Conservation (phyloP, 345 rosid genomes). For the Melaleuca alternifolia region DNA sequence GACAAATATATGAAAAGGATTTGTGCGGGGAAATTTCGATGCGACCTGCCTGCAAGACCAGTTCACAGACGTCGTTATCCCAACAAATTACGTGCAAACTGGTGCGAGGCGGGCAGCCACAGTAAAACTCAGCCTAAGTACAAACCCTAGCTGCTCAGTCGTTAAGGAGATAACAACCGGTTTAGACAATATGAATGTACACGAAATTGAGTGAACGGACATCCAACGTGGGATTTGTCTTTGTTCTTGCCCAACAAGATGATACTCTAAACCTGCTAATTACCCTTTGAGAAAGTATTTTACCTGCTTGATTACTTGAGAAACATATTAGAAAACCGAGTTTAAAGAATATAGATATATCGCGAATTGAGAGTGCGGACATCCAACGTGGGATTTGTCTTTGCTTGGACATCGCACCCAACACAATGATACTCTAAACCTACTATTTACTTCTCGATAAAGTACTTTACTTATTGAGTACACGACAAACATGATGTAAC, state of each 20-base stretch:
- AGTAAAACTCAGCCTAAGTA: background rate
- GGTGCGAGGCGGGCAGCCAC: background rate
- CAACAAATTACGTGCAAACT: background rate
- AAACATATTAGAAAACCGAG: background rate
- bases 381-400: background rate
- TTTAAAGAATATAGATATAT: background rate
- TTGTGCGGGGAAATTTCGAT: background rate
- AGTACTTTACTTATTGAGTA: background rate
- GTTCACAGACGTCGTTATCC: background rate
- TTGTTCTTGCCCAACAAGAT: background rate
- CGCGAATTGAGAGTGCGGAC: background rate
- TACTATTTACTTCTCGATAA: background rate
- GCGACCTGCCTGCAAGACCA: background rate
- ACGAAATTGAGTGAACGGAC: background rate
- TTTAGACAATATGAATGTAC: background rate
- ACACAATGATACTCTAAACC: background rate
- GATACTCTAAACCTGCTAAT: background rate
- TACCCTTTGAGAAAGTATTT: background rate
- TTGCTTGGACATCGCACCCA: background rate
- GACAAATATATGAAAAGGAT: background rate
- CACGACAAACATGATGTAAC: background rate
- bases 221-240: background rate
- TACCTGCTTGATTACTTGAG: background rate
- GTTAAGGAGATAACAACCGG: background rate
- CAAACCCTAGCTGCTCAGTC: background rate